These are phyloP conservation scores for Oehlia diaphana DNA, from an alignment of 192 early-diverging fungal species.

Conservation along the genomic window DNA sequence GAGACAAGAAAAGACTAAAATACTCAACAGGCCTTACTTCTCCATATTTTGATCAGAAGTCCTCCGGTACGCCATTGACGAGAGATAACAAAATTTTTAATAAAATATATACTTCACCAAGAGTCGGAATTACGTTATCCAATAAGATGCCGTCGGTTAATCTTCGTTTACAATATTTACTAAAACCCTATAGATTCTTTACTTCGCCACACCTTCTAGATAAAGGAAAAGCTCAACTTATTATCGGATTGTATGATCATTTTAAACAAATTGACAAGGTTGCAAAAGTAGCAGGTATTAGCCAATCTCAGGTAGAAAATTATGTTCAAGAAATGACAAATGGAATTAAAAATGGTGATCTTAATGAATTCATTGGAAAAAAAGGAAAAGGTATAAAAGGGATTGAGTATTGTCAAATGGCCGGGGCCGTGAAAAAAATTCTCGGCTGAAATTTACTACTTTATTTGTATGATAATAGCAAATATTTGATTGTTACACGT, in stretches of 20 bases:
- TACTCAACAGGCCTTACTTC: neutral
- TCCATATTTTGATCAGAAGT: neutral
- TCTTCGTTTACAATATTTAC: neutral
- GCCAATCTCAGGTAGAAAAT: neutral
- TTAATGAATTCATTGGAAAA: slow-evolving; percentile 22
- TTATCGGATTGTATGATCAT: slow-evolving; percentile 17
- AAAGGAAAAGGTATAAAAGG: slow-evolving; percentile 16
- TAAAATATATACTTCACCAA: slow-evolving; percentile 17
- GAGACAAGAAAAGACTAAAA: neutral
- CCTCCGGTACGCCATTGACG: neutral
- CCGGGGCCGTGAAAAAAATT: slow-evolving; percentile 1
- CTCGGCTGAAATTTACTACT: too few species aligned
- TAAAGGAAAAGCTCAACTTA: slow-evolving; percentile 20
- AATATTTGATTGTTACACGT: too few species aligned
- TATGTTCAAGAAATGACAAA: neutral
- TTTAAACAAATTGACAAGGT: slow-evolving; percentile 19
- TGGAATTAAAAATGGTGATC: slow-evolving; percentile 8
- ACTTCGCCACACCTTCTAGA: slow-evolving; percentile 17
- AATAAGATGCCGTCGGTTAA: neutral
- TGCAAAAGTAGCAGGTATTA: neutral
- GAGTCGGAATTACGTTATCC: slow-evolving; percentile 22
- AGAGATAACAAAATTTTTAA: neutral
- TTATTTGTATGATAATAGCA: too few species aligned
- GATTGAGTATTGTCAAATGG: slow-evolving; percentile 20
- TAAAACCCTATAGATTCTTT: slow-evolving; percentile 31